Conservation (phyloP, 805 yeast species). For the Metschnikowia chrysomelidarum region DNA sequence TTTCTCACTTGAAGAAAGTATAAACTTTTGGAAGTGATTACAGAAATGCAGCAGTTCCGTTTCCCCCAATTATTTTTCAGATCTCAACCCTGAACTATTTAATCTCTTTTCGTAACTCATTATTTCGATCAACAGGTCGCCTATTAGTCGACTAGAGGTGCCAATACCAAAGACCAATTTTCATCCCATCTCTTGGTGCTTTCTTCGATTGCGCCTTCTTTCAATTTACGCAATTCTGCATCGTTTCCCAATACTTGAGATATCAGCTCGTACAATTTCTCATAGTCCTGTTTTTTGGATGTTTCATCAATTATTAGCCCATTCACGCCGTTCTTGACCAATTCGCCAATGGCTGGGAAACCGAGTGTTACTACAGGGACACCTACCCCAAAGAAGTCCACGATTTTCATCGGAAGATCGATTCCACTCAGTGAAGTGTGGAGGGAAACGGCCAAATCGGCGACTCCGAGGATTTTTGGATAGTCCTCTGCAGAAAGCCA, state of each 20-base stretch:
- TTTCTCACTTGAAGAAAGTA: no score
- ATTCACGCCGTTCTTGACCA: constrained; percentile 65
- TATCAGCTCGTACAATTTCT: constrained; percentile 27
- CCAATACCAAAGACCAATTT: constrained; percentile 61
- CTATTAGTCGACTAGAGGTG: constrained; percentile 24
- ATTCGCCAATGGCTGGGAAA: constrained; percentile 75
- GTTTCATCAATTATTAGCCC: constrained; percentile 48
- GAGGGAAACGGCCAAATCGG: constrained; percentile 86
- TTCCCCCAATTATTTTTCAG: neutral
- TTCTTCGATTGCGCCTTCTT: constrained; percentile 71
- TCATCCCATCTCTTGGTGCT: constrained; percentile 68
- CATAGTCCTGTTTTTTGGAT: constrained; percentile 9
- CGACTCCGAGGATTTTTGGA: constrained; percentile 68
- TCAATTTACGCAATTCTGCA: constrained; percentile 40
- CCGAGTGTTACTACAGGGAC: constrained; percentile 80
- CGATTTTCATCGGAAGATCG: constrained; percentile 95
- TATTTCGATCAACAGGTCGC: no score
- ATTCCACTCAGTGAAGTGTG: constrained; percentile 91
- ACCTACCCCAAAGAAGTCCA: constrained; percentile 95
- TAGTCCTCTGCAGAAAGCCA: constrained; percentile 84
- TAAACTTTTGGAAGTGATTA: no score
- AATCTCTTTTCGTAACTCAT: no score
- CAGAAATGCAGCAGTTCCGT: neutral
- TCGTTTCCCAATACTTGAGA: constrained; percentile 28
- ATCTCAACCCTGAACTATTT: neutral